Base-by-base conservation (phyloP, 306 rosid species). In the Bauhinia variegata region DNA sequence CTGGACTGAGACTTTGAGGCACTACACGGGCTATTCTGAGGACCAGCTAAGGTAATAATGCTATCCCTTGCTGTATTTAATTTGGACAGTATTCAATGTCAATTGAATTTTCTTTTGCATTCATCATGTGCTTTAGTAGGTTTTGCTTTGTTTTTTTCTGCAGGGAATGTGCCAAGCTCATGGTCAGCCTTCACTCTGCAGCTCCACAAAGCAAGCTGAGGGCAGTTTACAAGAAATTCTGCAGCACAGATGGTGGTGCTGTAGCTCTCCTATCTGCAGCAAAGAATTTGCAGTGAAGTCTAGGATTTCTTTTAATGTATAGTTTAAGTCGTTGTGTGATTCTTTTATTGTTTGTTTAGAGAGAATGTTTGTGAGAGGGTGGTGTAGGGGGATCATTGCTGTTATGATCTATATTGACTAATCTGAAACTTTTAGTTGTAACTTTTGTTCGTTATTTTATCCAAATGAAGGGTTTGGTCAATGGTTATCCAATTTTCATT, bases 21-120 rank as follows among this genome's bases (percentile, higher is more conserved):
- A 89, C 71, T 83, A 93, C 72, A 93, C 96, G 28, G 89, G 96
- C 78, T 93, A 84, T 51, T 82, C 76, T 12, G 89, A 89, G 76
- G 83, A 86, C n/a, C 74, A 89, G 72, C 41, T 93, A 23, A 89
- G 78, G 98, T 87, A 79, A 60, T 11, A 89, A 13, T 28, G 10
- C 12, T 19, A 18, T 33, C 4, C 32, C 30, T 23, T 23, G 2
- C 28, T 23, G 28, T 23, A 23, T 23, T 1, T 23, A 23, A 23
- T 23, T 23, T 1, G 28, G 28, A 23, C 28, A 23, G 2, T 23
- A 2, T 23, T 23, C 28, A 23, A 23, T 23, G 28, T 23, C 28
- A 23, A 23, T 30, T 56, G 18, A 41, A 32, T 10, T 54, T 16
- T 33, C 15, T 14, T 46, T 23, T 23, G 2, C 28, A 23, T 23